Evolutionary conservation across 352 stramenopile species (phyloP).

Genomic region (Pythium rhizo-oryzae): DNA sequence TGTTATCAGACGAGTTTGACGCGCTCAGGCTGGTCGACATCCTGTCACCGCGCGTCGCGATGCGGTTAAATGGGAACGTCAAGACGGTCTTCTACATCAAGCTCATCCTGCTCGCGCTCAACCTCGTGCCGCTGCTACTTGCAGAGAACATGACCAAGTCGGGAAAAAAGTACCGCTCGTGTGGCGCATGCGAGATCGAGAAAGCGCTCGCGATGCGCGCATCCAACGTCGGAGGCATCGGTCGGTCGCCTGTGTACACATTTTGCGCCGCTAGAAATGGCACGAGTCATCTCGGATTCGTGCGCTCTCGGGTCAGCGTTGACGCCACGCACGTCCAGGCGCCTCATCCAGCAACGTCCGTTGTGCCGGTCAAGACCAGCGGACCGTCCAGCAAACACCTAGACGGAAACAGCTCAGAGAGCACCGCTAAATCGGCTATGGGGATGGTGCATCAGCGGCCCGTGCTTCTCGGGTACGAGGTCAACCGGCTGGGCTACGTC

Average conservation of each 20-base stretch:
- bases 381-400: background rate
- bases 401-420: too few species aligned
- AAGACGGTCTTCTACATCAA: constrained; percentile 29
- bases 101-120: constrained; percentile 28
- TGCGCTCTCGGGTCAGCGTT: background rate
- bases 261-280: background rate
- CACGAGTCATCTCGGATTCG: background rate
- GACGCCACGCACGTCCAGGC: background rate
- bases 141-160: constrained; percentile 14
- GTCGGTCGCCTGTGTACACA: constrained; percentile 1
- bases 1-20: constrained; percentile 26
- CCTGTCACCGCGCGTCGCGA: constrained; percentile 31
- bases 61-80: constrained; percentile 36
- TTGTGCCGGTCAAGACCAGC: background rate
- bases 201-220: constrained; percentile 25
- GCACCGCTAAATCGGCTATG: too few species aligned
- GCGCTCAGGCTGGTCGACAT: constrained; percentile 26
- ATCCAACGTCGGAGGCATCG: constrained; percentile 30
- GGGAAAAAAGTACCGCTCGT: background rate
- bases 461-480: constrained; percentile 14
- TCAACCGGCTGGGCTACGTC: constrained; percentile 15
- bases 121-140: constrained; percentile 27
- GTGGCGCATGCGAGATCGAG: constrained; percentile 22
- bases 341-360: background rate
- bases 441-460: background rate